Evolutionary conservation across 352 stramenopile species (phyloP).

Genomic region (Phytophthora pluvialis): DNA sequence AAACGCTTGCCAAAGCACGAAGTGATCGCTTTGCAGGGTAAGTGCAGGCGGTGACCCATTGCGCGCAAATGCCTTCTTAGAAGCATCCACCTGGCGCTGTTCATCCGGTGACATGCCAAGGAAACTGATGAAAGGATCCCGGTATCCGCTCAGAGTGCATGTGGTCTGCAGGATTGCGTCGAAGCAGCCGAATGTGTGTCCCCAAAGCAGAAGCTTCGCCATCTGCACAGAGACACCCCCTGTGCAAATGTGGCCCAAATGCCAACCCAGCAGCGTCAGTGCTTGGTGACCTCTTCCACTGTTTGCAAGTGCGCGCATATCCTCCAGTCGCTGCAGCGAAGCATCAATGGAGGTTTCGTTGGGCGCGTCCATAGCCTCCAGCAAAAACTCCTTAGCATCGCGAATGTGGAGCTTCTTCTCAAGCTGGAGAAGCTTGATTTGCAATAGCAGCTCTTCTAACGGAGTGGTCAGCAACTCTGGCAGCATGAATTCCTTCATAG

Average conservation of each 20-base stretch:
- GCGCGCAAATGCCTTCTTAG: slow-evolving; percentile 61
- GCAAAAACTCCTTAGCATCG: slow-evolving; percentile 87
- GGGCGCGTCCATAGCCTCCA: slow-evolving; percentile 93
- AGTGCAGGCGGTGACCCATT: slow-evolving; percentile 44
- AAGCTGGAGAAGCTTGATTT: slow-evolving; percentile 80
- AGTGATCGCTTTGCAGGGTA: slow-evolving; percentile 72
- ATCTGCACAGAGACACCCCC: slow-evolving; percentile 73
- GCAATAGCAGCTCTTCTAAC: slow-evolving; percentile 75
- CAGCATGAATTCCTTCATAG: slow-evolving; percentile 81
- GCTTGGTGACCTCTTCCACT: slow-evolving; percentile 18
- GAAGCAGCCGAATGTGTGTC: slow-evolving; percentile 72
- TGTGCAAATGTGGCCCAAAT: slow-evolving; percentile 74
- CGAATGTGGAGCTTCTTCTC: slow-evolving; percentile 78
- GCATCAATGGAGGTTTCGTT: slow-evolving; percentile 90
- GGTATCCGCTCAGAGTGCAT: slow-evolving; percentile 76
- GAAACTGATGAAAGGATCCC: slow-evolving; percentile 79
- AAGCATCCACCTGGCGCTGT: slow-evolving; percentile 56
- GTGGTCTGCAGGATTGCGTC: slow-evolving; percentile 68
- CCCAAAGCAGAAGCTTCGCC: slow-evolving; percentile 75
- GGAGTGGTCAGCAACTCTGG: slow-evolving; percentile 77
- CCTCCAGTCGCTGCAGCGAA: slow-evolving; percentile 87
- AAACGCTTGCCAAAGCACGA: slow-evolving; percentile 71
- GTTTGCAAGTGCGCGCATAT: slow-evolving; percentile 76
- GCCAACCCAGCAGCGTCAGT: slow-evolving; percentile 77
- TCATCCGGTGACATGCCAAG: slow-evolving; percentile 71